Evolutionary conservation across 1,284 basidiomycete genomes (phyloP), one percentile per base, ranked within the genome.

Genomic region (Heterobasidion annosum): DNA sequence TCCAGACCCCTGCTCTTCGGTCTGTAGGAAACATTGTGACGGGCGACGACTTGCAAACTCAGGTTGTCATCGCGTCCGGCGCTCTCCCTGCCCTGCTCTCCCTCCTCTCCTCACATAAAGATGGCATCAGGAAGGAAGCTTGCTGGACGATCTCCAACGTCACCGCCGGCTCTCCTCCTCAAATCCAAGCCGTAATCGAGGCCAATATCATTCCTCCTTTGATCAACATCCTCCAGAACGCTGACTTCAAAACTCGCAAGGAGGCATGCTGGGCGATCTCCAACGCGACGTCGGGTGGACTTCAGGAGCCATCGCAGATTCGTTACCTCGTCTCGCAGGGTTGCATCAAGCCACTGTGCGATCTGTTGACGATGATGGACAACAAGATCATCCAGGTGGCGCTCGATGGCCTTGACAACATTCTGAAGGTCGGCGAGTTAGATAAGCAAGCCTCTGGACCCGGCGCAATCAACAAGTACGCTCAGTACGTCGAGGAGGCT

Each of bases 121-220:
- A 99, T 64, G 96, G 95, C 54, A 95, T 95, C 62, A 76, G 88
- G 60, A 91, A 91, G 77, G 97, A 99, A 72, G 95, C 97, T 15
- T 99, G 97, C 78, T 99, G 97, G 97, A 99, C 97, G 43, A 99
- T 99, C 67, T 98, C 94, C 56, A 99, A 99, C 74, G 83, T 99
- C 68, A 99, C 97, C 50, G 97, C 97, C 43, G 97, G 97, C 54
- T 95, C 91, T 46, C 91, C 95, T 12, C 85, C 88, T 64, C 96
- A 99, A 73, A 99, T 99, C 64, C 96, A 98, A 72, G 79, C 93
- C 42, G 83, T 91, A 54, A 83, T 91, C 57, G 88, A 91, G 60
- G 88, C 88, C 54, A 90, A 90, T 74, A 95, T 99, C 66, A 88
- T 99, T 59, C 93, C 97, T 56, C 97, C 97, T 57, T 84, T 99